Evolutionary conservation across 2,329 filamentous ascomycete genomes (phyloP), one percentile per base, ranked within the genome.

Genomic region (Eutypa lata): DNA sequence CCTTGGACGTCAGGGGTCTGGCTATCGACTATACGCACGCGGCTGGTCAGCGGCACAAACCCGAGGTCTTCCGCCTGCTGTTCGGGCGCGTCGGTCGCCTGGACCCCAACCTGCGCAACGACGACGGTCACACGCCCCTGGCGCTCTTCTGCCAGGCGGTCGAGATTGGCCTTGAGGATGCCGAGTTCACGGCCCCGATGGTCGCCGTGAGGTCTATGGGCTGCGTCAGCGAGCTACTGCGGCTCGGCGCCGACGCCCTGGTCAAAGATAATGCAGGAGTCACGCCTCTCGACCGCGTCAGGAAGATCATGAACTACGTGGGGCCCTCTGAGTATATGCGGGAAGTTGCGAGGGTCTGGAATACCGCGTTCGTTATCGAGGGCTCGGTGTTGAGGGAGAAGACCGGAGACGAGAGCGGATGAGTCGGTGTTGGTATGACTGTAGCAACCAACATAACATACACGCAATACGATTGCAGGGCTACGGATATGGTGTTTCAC

Each of bases 321-420:
- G 59, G 52, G 48, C 51, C 43, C 53, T n/a, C n/a, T n/a, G n/a
- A n/a, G n/a, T 55, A 48, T 18, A 53, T 33, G n/a, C 50, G 43
- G 28, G 48, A 46, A 33, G 44, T 62, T 18, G 51, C 65, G 2
- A 68, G 61, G 13, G 66, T 60, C 40, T 69, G 64, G 43, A 68
- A 65, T 18, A 63, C 51, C 2, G 66, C 43, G 8, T 55, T 66
- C 35, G 56, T 63, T 49, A 61, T 51, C 14, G 7, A 45, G 14
- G 22, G 21, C 22, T 13, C 11, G 13, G 16, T 26, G 3, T 26
- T 26, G 4, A 42, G 18, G 10, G 38, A 11, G 18, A 42, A 21
- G 38, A 11, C 8, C 18, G 1, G 2, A 11, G 38, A 21, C 13
- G 38, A 22, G n/a, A n/a, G n/a, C n/a, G n/a, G n/a, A n/a, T n/a